Evolutionary conservation across 768 basidiomycete species (phyloP).

Genomic region (Chalciporus pseudorubinellus): DNA sequence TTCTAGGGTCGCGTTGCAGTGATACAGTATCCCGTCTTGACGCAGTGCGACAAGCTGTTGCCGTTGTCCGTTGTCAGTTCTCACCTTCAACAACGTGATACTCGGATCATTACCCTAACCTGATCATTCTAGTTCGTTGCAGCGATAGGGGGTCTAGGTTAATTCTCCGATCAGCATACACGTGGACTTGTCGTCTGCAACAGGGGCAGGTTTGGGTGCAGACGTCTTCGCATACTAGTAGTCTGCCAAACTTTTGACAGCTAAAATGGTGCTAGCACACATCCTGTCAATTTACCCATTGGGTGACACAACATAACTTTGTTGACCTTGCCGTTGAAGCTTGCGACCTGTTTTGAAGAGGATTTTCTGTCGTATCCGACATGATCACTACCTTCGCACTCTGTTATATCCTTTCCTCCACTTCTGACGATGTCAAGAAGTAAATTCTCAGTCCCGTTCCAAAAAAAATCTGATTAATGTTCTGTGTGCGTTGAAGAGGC

Average conservation of each 20-base stretch:
- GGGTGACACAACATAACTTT: background rate
- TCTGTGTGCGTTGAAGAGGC: background rate
- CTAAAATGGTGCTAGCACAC: background rate
- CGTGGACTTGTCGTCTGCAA: background rate
- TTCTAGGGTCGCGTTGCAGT: background rate
- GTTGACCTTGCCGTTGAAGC: background rate
- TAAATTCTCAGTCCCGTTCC: background rate
- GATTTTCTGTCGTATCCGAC: slow-evolving; percentile 6
- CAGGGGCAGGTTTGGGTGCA: slow-evolving; percentile 9
- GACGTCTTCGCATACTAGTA: background rate
- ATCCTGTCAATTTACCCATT: background rate
- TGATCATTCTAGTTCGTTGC: slow-evolving; percentile 1
- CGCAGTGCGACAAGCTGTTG: background rate
- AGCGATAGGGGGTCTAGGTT: slow-evolving; percentile 4
- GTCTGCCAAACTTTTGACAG: background rate
- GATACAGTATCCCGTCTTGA: slow-evolving; percentile 5
- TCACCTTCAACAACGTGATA: background rate
- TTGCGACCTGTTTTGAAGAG: slow-evolving; percentile 1
- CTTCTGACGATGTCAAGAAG: slow-evolving; percentile 5
- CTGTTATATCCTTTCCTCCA: slow-evolving; percentile 13
- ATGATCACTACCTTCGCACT: slow-evolving; percentile 8
- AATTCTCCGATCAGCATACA: background rate
- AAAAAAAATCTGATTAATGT: background rate
- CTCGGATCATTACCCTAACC: background rate
- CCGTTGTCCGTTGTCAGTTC: slow-evolving; percentile 6